A percentile compares a stretch with the other conserved stretches of the same genome.
Evolutionary conservation across 208 protist genomes (phyloP).

Genomic region (Trichomonas vaginalis): DNA sequence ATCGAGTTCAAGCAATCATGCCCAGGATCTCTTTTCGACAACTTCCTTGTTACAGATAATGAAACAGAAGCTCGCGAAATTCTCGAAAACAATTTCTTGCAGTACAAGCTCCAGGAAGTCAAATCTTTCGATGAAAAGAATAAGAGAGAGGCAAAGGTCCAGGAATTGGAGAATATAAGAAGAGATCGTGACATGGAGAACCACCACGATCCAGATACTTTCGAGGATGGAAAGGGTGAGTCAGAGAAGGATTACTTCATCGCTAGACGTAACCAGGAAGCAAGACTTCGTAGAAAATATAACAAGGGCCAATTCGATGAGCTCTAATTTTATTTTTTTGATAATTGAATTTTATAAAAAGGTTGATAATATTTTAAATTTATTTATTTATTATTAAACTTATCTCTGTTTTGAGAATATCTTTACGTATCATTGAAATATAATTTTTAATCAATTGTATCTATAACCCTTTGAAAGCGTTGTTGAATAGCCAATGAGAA

Average conservation of each 20-base stretch:
- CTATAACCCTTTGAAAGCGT: too few relatives aligned
- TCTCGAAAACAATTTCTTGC: background rate
- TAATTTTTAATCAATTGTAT: too few relatives aligned
- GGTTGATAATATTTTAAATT: too few relatives aligned
- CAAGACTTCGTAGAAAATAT: background rate
- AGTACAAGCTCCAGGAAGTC: background rate
- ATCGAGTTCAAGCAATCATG: background rate
- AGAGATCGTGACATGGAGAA: conserved; percentile 2
- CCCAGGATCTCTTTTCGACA: background rate
- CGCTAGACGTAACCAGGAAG: background rate
- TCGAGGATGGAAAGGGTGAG: background rate
- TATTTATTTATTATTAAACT: too few relatives aligned
- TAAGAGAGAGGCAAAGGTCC: background rate
- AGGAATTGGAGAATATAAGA: background rate
- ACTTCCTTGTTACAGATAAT: conserved; percentile 6
- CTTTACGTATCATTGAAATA: too few relatives aligned
- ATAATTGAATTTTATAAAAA: too few relatives aligned
- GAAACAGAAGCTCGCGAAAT: background rate
- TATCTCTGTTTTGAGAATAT: too few relatives aligned
- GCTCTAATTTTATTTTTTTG: too few relatives aligned
- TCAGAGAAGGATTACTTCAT: background rate
- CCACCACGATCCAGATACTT: background rate
- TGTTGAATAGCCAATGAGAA: too few relatives aligned
- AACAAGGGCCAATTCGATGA: background rate
- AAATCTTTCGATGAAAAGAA: background rate